Base-by-base conservation (phyloP, 306 rosid species). In the Crotalaria pallida region DNA sequence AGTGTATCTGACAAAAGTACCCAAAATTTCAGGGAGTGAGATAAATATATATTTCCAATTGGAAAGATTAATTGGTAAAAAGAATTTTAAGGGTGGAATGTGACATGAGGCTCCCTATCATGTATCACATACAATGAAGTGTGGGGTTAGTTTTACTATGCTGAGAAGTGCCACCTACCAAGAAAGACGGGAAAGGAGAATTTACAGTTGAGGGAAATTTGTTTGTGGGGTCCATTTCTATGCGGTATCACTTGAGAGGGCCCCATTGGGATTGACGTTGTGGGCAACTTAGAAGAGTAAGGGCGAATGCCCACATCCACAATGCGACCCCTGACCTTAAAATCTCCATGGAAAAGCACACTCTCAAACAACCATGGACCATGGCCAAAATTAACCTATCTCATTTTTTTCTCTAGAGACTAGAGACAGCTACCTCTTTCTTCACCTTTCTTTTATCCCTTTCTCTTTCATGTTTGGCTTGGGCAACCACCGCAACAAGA, bases 241-340 rank as follows among this genome's bases (percentile, higher is more conserved):
- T 65, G 81, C 57, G 79, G 77, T 44, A 79, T 79, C 57, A 59
- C 80, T 59, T 77, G 55, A 19, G 83, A 82, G 90, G 80, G 0
- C 88, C 89, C 89, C 85, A 80, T 71, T 34, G 33, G 63, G 26
- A 53, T 38, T 55, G 78, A 72, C 73, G 21, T 53, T 69, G 81
- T 36, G 65, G 76, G 65, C 27, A 65, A 13, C 64, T 15, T 2
- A 27, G 57, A 61, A 70, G 91, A 71, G 89, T 65, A 79, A 85
- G 85, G 81, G 86, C 51, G 79, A 80, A 84, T 77, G 85, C 85
- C 69, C 83, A 84, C 90, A 88, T 88, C 95, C 80, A 78, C 63
- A 87, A 90, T 84, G 74, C 62, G 95, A 88, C 96, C 60, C 67
- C 74, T 77, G 92, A 84, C 97, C 95, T 83, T 90, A 88, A 81